Evolutionary conservation across 2,329 filamentous ascomycete genomes (phyloP).

Genomic region (Ophiocordyceps camponoti-leonardi): DNA sequence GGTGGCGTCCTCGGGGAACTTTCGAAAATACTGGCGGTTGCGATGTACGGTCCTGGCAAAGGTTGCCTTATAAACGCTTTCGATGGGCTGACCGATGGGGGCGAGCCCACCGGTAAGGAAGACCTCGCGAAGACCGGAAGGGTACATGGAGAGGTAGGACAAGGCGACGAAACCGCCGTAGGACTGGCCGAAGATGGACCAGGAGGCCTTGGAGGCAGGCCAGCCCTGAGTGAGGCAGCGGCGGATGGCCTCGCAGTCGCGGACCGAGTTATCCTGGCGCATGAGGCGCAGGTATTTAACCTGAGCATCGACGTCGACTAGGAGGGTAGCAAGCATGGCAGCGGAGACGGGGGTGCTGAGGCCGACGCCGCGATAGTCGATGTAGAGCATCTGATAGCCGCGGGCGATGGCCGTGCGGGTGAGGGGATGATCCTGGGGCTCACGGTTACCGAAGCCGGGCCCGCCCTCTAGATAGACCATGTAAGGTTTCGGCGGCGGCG

Average conservation of each 20-base stretch:
- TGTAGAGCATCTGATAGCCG: constrained; percentile 69
- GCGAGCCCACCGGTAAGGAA: constrained; percentile 77
- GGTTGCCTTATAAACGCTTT: constrained; percentile 58
- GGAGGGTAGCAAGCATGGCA: constrained; percentile 42
- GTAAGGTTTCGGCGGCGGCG: constrained; percentile 32
- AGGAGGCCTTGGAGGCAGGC: constrained; percentile 53
- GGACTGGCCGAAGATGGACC: constrained; percentile 78
- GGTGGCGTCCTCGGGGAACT: constrained; percentile 66
- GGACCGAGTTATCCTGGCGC: constrained; percentile 78
- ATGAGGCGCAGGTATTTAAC: constrained; percentile 70
- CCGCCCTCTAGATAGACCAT: constrained; percentile 72
- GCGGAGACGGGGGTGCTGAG: constrained; percentile 67
- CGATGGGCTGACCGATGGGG: constrained; percentile 52
- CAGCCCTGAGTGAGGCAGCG: constrained; percentile 54
- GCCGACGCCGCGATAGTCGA: constrained; percentile 88
- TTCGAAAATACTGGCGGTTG: constrained; percentile 65
- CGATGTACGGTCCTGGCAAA: constrained; percentile 53
- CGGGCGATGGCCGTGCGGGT: constrained; percentile 56
- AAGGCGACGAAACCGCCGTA: constrained; percentile 80
- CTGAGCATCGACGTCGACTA: constrained; percentile 36
- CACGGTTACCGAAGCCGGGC: constrained; percentile 59
- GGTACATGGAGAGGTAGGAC: constrained; percentile 70
- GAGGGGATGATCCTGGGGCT: constrained; percentile 57
- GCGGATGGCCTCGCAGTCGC: constrained; percentile 74
- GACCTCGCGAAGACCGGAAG: constrained; percentile 61